Evolutionary conservation across 2,329 filamentous ascomycete species (phyloP).

Genomic region (Epichloe baconii): DNA sequence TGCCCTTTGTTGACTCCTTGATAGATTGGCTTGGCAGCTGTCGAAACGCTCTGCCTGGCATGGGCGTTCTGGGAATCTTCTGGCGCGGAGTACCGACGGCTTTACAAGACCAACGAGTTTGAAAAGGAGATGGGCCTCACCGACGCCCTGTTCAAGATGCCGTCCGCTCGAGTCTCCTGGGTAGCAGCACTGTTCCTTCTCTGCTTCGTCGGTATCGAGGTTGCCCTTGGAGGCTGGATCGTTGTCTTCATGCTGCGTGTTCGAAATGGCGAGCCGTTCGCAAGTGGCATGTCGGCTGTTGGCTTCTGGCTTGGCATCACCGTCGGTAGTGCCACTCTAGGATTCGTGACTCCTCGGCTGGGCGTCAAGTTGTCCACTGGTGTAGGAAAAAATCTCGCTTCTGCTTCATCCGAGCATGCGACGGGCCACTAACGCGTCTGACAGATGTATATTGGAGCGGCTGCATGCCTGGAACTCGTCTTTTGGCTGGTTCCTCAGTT

Average conservation of each 20-base stretch:
- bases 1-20: no score
- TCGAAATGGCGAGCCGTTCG: slow-evolving; percentile 49
- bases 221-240: slow-evolving; percentile 66
- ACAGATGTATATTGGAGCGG: slow-evolving; percentile 50
- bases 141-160: slow-evolving; percentile 27
- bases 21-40: slow-evolving; percentile 42
- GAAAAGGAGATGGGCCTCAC: slow-evolving; percentile 6
- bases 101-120: slow-evolving; percentile 6
- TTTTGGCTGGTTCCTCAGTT: slow-evolving; percentile 48
- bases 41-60: slow-evolving; percentile 37
- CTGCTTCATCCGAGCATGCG: background rate
- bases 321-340: slow-evolving; percentile 50
- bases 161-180: slow-evolving; percentile 47
- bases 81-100: slow-evolving; percentile 9
- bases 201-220: slow-evolving; percentile 54
- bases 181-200: slow-evolving; percentile 60
- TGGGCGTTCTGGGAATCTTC: slow-evolving; percentile 45
- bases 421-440: slow-evolving; percentile 22
- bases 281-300: slow-evolving; percentile 56
- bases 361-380: slow-evolving; percentile 54
- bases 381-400: slow-evolving; percentile 1
- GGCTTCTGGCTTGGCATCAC: slow-evolving; percentile 72
- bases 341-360: slow-evolving; percentile 56
- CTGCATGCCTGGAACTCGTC: slow-evolving; percentile 49
- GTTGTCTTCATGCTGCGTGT: slow-evolving; percentile 68